Evolutionary conservation across 129 eudicot species (phyloP).

Genomic region (Centrapalus pauciflorus): DNA sequence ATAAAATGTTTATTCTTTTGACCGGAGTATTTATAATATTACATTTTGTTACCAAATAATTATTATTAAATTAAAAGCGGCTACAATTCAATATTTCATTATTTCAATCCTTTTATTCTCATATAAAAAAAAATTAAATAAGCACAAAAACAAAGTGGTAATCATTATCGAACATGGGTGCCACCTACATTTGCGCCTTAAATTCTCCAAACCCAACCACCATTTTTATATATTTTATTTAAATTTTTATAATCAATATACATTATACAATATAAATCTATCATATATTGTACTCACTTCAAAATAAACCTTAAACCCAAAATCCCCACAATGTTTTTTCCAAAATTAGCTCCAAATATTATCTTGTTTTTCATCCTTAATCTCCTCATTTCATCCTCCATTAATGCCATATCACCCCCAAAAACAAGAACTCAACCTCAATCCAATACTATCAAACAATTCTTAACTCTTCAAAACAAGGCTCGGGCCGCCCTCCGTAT

Average conservation of each 20-base stretch:
- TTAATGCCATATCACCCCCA: slow-evolving; percentile 20
- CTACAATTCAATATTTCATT: too few species aligned
- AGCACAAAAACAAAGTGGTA: slow-evolving; percentile 39
- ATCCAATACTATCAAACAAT: slow-evolving; percentile 25
- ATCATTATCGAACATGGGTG: slow-evolving; percentile 89
- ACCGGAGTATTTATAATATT: slow-evolving; percentile 19
- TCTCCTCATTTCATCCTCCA: slow-evolving; percentile 28
- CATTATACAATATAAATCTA: slow-evolving; percentile 15
- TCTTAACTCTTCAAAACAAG: slow-evolving; percentile 52
- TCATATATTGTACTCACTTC: slow-evolving; percentile 18
- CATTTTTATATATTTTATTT: neutral
- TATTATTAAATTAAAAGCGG: slow-evolving; percentile 27
- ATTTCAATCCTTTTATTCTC: slow-evolving; percentile 24
- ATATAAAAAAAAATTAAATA: neutral
- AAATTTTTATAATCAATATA: neutral
- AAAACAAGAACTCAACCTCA: neutral
- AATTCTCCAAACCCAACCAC: slow-evolving; percentile 35
- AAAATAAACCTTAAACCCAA: slow-evolving; percentile 17
- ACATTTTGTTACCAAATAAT: too few species aligned
- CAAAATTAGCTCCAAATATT: slow-evolving; percentile 19
- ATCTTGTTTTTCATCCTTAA: slow-evolving; percentile 16
- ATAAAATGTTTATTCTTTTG: neutral
- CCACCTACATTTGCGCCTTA: slow-evolving; percentile 63
- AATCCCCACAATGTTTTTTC: slow-evolving; percentile 22
- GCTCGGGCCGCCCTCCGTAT: slow-evolving; percentile 45